Evolutionary conservation across 179 eudicot species (phyloP), one percentile per base, ranked within the genome.

Genomic region (Beta corolliflora): DNA sequence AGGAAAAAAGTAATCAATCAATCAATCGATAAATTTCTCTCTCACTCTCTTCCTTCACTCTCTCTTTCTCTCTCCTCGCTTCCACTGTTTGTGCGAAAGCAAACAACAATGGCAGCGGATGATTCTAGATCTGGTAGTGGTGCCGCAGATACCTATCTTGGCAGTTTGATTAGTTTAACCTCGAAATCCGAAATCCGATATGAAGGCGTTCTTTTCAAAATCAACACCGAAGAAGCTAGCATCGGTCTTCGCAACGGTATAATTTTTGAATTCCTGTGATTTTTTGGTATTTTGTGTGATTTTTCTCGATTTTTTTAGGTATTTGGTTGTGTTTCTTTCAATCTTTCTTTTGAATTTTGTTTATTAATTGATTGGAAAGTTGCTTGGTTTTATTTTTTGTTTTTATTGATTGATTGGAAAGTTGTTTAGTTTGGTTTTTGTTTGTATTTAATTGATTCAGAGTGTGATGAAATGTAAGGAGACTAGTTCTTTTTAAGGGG

Each of bases 151-250:
- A 76, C 91, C 15, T 92, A 88, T 75, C 76, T 90, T 14, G 95
- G 93, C 15, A 89, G 92, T 76, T 78, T 84, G 74, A 77, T 92
- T 7, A 92, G 92, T 68, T 81, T 92, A 79, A 89, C 87, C 3
- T 90, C 93, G 7, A 92, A 88, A 83, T 85, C 78, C 68, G 92
- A 90, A 70, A 92, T 92, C 72, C 93, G 95, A 0, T 92, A 90
- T 81, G 91, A 92, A 79, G 95, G 93, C 60, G 31, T 89, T 68
- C 85, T 92, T 3, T 86, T 82, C 79, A 76, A 56, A n/a, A 82
- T 92, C 77, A 87, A 85, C 63, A 83, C 91, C 63, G 83, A 89
- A 5, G 89, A 92, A 68, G 88, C 93, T 15, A 89, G 88, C 80
- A 79, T 91, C 84, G 91, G 88, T 69, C 87, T 92, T 73, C 85